Evolutionary conservation across 2,329 filamentous ascomycete genomes (phyloP).

Genomic region (Fusarium temperatum): DNA sequence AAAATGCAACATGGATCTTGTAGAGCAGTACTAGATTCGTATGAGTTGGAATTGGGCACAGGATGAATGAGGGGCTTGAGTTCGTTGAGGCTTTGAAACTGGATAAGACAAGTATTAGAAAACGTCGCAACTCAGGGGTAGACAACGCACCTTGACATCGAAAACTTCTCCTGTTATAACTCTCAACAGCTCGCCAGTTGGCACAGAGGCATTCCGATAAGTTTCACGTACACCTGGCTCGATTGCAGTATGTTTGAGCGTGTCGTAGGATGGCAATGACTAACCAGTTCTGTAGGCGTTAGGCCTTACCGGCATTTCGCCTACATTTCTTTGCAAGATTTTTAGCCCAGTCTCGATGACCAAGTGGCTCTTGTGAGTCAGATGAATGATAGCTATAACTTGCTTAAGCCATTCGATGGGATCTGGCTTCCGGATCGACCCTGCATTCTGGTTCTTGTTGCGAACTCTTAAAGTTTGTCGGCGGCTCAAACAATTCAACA

Average conservation of each 20-base stretch:
- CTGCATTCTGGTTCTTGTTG: neutral
- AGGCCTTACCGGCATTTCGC: neutral
- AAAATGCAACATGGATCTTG: neutral
- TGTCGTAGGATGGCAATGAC: neutral
- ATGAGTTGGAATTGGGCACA: neutral
- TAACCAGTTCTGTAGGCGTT: neutral
- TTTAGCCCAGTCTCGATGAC: neutral
- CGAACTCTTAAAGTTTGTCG: too few species aligned
- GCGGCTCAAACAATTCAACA: too few species aligned
- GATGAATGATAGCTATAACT: accelerated
- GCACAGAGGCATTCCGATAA: accelerated
- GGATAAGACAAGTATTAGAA: neutral
- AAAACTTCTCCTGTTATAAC: neutral
- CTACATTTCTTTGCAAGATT: neutral
- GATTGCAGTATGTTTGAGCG: too few species aligned
- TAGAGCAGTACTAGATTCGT: neutral
- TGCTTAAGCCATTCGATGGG: too few species aligned
- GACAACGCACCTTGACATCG: neutral
- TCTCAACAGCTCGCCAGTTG: accelerated
- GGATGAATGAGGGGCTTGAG: too few species aligned
- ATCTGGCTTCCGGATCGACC: neutral
- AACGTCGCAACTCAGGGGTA: neutral
- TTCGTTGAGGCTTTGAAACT: neutral
- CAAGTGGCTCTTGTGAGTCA: too few species aligned
- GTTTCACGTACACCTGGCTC: accelerated